Conservation (phyloP, 164 flowering plant species). For the Vitis riparia region DNA sequence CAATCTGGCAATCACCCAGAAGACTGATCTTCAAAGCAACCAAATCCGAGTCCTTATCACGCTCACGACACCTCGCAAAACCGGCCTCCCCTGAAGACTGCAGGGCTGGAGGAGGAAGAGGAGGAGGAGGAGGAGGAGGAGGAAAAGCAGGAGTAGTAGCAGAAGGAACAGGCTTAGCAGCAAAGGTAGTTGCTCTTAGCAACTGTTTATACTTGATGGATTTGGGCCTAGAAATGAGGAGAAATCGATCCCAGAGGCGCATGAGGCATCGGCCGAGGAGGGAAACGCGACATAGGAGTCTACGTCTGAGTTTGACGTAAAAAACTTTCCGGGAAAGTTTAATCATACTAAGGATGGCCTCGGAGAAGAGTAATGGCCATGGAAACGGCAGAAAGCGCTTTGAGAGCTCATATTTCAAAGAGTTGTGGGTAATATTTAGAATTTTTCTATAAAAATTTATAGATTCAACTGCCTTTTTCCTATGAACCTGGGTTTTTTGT, state of each 20-base stretch:
- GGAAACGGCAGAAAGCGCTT: neutral
- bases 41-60: slow-evolving; percentile 27
- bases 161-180: too few relatives aligned
- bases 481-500: slow-evolving; percentile 7
- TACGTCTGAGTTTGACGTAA: slow-evolving; percentile 11
- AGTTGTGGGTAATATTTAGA: slow-evolving; percentile 12
- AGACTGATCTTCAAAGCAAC: slow-evolving; percentile 46
- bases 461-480: slow-evolving; percentile 11
- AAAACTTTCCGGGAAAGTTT: slow-evolving; percentile 13
- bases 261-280: slow-evolving; percentile 22
- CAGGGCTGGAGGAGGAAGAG: too few relatives aligned
- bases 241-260: slow-evolving; percentile 15
- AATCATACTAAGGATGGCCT: slow-evolving; percentile 18
- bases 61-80: neutral
- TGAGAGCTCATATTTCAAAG: neutral
- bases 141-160: too few relatives aligned
- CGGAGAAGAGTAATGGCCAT: slow-evolving; percentile 15
- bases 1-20: slow-evolving; percentile 44
- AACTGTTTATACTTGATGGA: slow-evolving; percentile 21
- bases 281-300: slow-evolving; percentile 14
- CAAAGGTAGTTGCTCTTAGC: neutral
- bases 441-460: neutral
- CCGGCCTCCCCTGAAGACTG: too few relatives aligned
- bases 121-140: too few relatives aligned
- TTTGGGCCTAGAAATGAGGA: slow-evolving; percentile 20